phyloP scores from a whole-genome alignment of 306 rosid species.

The Biancaea sappan region DNA sequence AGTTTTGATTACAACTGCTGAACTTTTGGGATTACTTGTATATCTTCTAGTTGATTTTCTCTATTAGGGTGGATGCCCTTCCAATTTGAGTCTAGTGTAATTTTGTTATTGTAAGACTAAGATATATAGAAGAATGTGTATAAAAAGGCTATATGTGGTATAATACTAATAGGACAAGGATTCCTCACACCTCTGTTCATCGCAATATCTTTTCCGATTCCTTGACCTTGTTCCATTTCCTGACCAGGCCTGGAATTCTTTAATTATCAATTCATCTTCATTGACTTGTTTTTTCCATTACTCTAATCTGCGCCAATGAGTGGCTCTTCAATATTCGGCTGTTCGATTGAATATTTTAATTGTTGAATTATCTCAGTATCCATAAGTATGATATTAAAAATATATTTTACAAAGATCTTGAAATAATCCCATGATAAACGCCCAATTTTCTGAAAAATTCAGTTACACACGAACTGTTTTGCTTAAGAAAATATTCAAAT shows the following conservation, averaged over 20 bases:
- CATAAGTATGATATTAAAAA: too few relatives aligned
- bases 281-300: background rate
- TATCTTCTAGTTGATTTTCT: background rate
- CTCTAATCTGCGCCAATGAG: background rate
- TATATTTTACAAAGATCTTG: too few relatives aligned
- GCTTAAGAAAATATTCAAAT: background rate
- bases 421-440: too few relatives aligned
- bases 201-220: too few relatives aligned
- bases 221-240: too few relatives aligned
- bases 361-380: too few relatives aligned
- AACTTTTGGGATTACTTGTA: background rate
- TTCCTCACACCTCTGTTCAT: too few relatives aligned
- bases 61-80: background rate
- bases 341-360: too few relatives aligned
- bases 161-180: background rate
- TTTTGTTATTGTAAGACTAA: background rate
- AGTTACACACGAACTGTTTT: too few relatives aligned
- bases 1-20: constrained; percentile 38
- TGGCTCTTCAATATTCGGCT: too few relatives aligned
- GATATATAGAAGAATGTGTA: background rate
- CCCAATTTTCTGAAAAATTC: too few relatives aligned
- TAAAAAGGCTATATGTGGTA: background rate
- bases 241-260: background rate
- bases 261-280: background rate
- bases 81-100: background rate